Evolutionary conservation across 345 rosid genomes (phyloP).

Genomic region (Melaleuca quinquenervia): DNA sequence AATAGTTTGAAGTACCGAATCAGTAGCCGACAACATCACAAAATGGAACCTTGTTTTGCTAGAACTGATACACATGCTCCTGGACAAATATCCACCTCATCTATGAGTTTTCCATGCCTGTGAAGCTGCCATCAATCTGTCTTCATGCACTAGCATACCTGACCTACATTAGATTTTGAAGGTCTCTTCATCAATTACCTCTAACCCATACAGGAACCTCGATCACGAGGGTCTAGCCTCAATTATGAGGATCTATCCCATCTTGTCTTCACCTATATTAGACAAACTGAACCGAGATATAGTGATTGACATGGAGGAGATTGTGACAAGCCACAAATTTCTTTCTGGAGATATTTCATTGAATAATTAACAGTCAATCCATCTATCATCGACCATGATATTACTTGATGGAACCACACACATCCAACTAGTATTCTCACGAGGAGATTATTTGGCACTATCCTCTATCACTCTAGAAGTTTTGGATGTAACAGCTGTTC

Average conservation of each 20-base stretch:
- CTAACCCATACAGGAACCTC: background rate
- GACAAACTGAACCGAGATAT: background rate
- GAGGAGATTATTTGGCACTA: background rate
- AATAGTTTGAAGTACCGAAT: background rate
- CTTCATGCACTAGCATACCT: background rate
- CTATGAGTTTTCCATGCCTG: background rate
- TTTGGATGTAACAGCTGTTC: background rate
- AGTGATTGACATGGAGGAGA: background rate
- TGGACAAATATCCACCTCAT: background rate
- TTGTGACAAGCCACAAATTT: background rate
- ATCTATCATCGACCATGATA: too few relatives aligned
- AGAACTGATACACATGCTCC: background rate
- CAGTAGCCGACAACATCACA: background rate
- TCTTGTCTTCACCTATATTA: background rate
- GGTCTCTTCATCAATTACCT: background rate
- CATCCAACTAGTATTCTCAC: background rate
- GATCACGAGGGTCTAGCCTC: background rate
- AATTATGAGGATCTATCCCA: background rate
- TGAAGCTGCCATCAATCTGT: background rate
- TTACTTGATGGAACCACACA: background rate
- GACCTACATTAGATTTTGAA: background rate
- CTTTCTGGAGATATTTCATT: background rate
- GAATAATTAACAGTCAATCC: background rate
- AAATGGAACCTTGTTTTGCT: background rate
- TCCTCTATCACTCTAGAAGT: background rate